These are phyloP conservation scores for Pyrenula massariospora DNA, from an alignment of 495 filamentous ascomycete genomes.

Conservation along the genomic window DNA sequence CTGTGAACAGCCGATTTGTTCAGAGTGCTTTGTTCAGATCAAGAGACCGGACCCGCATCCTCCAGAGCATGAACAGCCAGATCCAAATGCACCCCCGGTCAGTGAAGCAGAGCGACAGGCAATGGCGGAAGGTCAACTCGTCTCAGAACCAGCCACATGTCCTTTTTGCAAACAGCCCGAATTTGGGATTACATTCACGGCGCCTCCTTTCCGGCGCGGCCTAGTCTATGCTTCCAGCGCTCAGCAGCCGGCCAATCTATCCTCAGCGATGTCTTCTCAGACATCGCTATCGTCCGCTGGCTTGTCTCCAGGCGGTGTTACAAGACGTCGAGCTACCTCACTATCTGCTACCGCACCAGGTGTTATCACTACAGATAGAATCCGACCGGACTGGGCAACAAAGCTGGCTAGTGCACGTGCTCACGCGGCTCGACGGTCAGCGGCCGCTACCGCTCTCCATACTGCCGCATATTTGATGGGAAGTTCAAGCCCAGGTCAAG, in stretches of 20 bases:
- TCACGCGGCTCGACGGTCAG: slow-evolving; percentile 74
- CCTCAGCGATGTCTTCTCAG: slow-evolving; percentile 64
- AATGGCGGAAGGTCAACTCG: slow-evolving; percentile 50
- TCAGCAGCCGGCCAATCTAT: slow-evolving; percentile 30
- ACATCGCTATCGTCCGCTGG: slow-evolving; percentile 34
- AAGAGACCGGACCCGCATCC: slow-evolving; percentile 93
- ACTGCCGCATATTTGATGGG: slow-evolving; percentile 91
- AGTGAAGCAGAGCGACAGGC: slow-evolving; percentile 25
- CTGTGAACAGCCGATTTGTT: slow-evolving; percentile 95
- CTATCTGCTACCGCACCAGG: slow-evolving; percentile 66
- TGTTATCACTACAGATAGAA: slow-evolving; percentile 82
- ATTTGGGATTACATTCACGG: slow-evolving; percentile 85
- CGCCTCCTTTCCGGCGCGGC: slow-evolving; percentile 80
- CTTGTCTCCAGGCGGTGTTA: slow-evolving; percentile 16
- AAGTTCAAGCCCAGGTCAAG: slow-evolving; percentile 35
- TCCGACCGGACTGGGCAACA: slow-evolving; percentile 88
- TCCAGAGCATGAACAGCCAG: slow-evolving; percentile 61
- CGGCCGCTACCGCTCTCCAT: slow-evolving; percentile 87
- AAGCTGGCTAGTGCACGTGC: slow-evolving; percentile 78
- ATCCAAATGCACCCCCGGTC: slow-evolving; percentile 29
- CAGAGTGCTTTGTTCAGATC: slow-evolving; percentile 98
- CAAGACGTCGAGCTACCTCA: slow-evolving; percentile 63
- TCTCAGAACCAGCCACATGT: slow-evolving; percentile 86
- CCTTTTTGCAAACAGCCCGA: slow-evolving; percentile 93
- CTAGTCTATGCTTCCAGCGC: slow-evolving; percentile 51